Evolutionary conservation across 2,329 filamentous ascomycete species (phyloP), one percentile per base, ranked within the genome.

Genomic region (Aspergillus sergii): DNA sequence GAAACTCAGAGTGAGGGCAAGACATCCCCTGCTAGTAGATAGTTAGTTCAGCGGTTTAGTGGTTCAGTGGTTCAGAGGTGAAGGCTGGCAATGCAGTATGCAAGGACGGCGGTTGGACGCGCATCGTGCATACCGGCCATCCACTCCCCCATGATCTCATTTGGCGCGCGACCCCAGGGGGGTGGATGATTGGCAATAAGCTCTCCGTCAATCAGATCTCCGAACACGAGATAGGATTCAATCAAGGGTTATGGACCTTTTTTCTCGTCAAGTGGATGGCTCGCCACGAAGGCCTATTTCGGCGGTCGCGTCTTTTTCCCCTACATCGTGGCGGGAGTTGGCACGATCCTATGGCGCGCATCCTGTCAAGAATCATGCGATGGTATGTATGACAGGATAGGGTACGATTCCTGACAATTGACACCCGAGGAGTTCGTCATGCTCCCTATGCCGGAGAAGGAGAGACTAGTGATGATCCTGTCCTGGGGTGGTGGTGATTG

Each of bases 71-170:
- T 51, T 34, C 48, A 32, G 45, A 46, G 57, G 26, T 50, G 50
- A 56, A 56, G 57, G 57, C 61, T 63, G 61, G 61, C 48, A 32
- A 45, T 43, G 39, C 56, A 28, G 26, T 19, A 63, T 59, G 61
- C 61, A 63, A 63, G 61, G 61, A 61, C 54, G 60, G 60, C 55
- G 60, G 60, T 51, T 63, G 61, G 57, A 63, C 57, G 61, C 61
- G 61, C 57, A 43, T 46, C 60, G 50, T 63, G 61, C 61, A 59
- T 63, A 41, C 57, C 53, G 34, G 45, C 60, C 60, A 43, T 58
- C 55, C 34, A 45, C 23, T 39, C 43, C 45, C 32, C 56, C 36
- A 43, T 43, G 36, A 58, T 58, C 23, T 58, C 56, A 43, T 32
- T 53, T 59, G 46, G 45, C 57, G 57, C 57, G 57, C 57, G 43